These are phyloP conservation scores for Corchorus capsularis DNA, from an alignment of 345 rosid genomes.

Conservation along the genomic window DNA sequence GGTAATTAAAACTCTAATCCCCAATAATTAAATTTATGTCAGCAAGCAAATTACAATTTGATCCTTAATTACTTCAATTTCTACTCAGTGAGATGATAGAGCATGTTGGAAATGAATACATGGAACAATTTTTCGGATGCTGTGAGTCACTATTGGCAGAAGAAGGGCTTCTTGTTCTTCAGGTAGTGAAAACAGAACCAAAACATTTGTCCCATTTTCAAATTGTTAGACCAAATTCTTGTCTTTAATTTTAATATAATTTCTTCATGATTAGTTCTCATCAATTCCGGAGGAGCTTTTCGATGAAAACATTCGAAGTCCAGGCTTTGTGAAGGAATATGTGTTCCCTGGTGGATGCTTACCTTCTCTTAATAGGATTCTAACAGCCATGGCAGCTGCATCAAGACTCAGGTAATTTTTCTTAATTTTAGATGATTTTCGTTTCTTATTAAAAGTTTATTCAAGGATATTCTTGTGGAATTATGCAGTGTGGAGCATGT, in stretches of 20 bases:
- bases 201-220: too few species aligned
- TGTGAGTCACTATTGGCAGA: constrained; percentile 79
- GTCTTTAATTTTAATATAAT: too few species aligned
- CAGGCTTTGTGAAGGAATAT: constrained; percentile 89
- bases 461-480: background rate
- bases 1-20: constrained; percentile 28
- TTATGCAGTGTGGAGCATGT: constrained; percentile 75
- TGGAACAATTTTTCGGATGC: constrained; percentile 74
- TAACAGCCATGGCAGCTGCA: constrained; percentile 73
- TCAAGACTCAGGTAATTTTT: constrained; percentile 68
- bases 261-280: constrained; percentile 51
- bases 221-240: too few species aligned
- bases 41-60: constrained; percentile 17
- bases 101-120: constrained; percentile 86
- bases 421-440: too few species aligned
- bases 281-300: constrained; percentile 82
- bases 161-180: constrained; percentile 12
- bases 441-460: background rate
- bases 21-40: too few species aligned
- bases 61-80: background rate
- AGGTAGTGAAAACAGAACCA: too few species aligned
- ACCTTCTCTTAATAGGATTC: constrained; percentile 71
- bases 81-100: constrained; percentile 81
- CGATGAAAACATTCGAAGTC: constrained; percentile 71
- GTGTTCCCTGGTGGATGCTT: constrained; percentile 88